phyloP scores from a whole-genome alignment of 805 yeast genomes.

The Barnettozyma salicaria region DNA sequence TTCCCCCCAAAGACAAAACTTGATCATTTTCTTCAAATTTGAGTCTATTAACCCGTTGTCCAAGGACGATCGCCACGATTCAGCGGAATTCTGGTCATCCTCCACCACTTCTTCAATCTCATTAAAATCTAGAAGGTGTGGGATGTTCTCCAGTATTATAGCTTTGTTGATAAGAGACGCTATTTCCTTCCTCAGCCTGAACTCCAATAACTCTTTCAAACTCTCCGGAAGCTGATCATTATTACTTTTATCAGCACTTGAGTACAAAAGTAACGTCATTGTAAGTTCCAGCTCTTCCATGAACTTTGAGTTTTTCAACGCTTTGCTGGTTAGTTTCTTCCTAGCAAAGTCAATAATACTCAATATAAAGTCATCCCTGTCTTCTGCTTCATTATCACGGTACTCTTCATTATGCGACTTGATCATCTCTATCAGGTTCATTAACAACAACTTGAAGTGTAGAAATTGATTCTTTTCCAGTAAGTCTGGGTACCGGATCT shows the following conservation, averaged over 20 bases:
- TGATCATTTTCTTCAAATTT: constrained; percentile 47
- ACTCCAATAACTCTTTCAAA: constrained; percentile 49
- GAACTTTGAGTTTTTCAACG: constrained; percentile 49
- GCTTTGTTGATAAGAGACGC: constrained; percentile 67
- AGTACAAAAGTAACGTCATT: constrained; percentile 68
- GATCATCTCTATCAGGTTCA: constrained; percentile 78
- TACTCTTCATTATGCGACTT: constrained; percentile 30
- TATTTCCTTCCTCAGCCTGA: constrained; percentile 56
- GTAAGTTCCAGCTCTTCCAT: constrained; percentile 73
- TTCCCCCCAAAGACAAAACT: constrained; percentile 62
- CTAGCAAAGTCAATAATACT: constrained; percentile 54
- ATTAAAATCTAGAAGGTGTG: constrained; percentile 14
- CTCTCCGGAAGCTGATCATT: constrained; percentile 41
- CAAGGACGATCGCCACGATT: no score
- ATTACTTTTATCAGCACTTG: constrained; percentile 24
- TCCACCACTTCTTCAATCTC: no score
- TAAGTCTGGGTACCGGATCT: constrained; percentile 55
- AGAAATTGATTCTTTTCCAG: constrained; percentile 57
- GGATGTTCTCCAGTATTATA: constrained; percentile 33
- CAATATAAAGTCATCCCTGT: constrained; percentile 45
- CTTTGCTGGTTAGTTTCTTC: constrained; percentile 55
- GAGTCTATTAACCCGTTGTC: constrained; percentile 19
- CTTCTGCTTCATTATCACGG: constrained; percentile 19
- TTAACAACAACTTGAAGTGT: constrained; percentile 65
- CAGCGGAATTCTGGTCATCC: no score